Base-by-base conservation (phyloP, 1,284 basidiomycete genomes). In the Austroboletus niveus region DNA sequence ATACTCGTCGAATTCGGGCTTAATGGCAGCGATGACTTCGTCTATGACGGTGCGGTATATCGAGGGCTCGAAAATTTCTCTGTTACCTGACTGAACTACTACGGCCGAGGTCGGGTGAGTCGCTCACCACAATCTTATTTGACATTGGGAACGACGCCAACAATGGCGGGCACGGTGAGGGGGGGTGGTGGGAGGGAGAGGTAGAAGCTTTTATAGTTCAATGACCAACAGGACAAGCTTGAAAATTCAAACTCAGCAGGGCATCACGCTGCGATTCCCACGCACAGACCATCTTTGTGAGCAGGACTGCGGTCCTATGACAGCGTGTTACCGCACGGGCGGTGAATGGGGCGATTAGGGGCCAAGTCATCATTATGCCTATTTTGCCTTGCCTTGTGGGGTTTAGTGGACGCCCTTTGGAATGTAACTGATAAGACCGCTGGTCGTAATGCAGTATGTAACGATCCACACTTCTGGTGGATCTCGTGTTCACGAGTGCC, bases 21-120 rank as follows among this genome's bases (percentile, higher is more conserved):
- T 92, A 73, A 96, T 92, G 62, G 82, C 79, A 40, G 78, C 75
- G 65, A 98, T 89, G 57, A 98, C 95, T 75, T 98, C 94, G 82
- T 98, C 94, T 74, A 99, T 98, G 75, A 98, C 92, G 60, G 84
- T 73, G 58, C 95, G 89, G 73, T 98, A 99, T 63, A 94, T 89
- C 60, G 75, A 69, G 65, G 95, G 94, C 94, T 97, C 85, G 81
- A 78, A 68, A 73, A 68, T 63, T 70, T 66, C 72, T 71, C 69
- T 70, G 78, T 87, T 76, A 87, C 77, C 76, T 69, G 69, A 69
- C 64, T 68, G 75, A 63, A 75, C 77, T 79, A 79, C 75, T 79
- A 76, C 75, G 68, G 72, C 75, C 72, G 77, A 69, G 70, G 72
- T 75, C 73, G 72, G 79, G 74, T 80, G 80, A 80, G 79, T 74